phyloP scores from a whole-genome alignment of 2,329 filamentous ascomycete genomes.

The Zasmidium angulare region DNA sequence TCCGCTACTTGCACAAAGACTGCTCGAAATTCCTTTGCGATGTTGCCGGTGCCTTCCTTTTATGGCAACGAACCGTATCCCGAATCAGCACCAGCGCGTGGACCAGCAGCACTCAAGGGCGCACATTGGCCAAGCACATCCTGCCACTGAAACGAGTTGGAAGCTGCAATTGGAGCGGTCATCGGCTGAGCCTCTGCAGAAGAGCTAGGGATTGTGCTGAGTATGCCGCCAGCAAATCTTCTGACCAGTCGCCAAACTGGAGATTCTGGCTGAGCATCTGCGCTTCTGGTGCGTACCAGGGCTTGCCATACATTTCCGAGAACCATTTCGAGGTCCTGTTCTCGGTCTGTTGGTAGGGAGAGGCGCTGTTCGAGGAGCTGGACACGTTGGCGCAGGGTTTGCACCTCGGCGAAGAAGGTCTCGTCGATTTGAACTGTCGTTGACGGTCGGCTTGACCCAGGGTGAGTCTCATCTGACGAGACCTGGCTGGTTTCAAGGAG shows the following conservation, averaged over 20 bases:
- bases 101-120: no score
- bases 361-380: not conserved
- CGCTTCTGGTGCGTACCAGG: not conserved
- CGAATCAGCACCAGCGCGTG: no score
- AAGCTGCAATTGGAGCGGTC: not conserved
- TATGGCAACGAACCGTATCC: no score
- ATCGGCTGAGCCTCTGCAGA: not conserved
- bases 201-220: not conserved
- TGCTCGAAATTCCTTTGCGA: no score
- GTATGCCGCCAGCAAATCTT: not conserved
- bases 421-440: not conserved
- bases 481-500: not conserved
- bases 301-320: not conserved
- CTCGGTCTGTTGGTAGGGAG: not conserved
- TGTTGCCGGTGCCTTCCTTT: no score
- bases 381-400: not conserved
- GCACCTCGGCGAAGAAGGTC: not conserved
- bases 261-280: not conserved
- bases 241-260: not conserved
- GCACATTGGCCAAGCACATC: no score
- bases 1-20: no score
- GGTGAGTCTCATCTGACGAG: not conserved
- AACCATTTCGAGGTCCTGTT: not conserved
- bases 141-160: no score
- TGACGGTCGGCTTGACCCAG: no score